Conservation (phyloP, 1,284 basidiomycete species). For the Naganishia sp. region DNA sequence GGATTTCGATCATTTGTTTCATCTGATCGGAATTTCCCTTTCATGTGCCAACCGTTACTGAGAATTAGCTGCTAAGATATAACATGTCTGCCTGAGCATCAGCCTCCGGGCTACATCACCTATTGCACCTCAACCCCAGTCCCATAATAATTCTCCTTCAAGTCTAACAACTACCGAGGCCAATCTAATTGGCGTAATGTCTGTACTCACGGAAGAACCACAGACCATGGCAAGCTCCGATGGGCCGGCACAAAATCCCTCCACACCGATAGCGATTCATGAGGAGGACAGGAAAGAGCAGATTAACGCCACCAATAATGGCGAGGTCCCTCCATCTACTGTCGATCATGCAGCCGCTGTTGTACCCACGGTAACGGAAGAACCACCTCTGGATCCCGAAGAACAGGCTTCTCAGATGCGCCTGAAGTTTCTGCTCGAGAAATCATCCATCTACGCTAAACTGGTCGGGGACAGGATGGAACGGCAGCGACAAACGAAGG, state of each 20-base stretch:
- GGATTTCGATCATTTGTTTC: conserved; percentile 13
- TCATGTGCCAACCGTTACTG: conserved; percentile 10
- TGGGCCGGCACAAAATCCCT: neutral
- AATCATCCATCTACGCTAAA: conserved; percentile 54
- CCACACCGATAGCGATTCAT: neutral
- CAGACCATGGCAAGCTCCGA: neutral
- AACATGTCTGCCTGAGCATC: neutral
- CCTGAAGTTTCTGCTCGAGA: conserved; percentile 44
- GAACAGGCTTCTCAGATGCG: conserved; percentile 24
- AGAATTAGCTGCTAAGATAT: conserved; percentile 9
- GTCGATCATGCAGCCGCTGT: neutral
- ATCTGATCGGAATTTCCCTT: conserved; percentile 22
- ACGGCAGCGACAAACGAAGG: conserved; percentile 51
- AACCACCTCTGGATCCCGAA: conserved; percentile 5
- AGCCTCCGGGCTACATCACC: neutral
- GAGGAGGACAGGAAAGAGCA: conserved; percentile 5
- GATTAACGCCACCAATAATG: conserved; percentile 8
- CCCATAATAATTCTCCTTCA: neutral
- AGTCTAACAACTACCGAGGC: neutral
- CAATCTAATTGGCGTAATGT: neutral
- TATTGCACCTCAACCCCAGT: neutral
- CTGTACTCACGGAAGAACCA: neutral
- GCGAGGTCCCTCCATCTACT: neutral
- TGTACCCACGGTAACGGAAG: neutral
- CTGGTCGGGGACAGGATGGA: conserved; percentile 55